Percentiles rank a stretch among this genome's conserved stretches.
Evolutionary conservation across 2,329 filamentous ascomycete species (phyloP).

Genomic region (Apiospora marii): DNA sequence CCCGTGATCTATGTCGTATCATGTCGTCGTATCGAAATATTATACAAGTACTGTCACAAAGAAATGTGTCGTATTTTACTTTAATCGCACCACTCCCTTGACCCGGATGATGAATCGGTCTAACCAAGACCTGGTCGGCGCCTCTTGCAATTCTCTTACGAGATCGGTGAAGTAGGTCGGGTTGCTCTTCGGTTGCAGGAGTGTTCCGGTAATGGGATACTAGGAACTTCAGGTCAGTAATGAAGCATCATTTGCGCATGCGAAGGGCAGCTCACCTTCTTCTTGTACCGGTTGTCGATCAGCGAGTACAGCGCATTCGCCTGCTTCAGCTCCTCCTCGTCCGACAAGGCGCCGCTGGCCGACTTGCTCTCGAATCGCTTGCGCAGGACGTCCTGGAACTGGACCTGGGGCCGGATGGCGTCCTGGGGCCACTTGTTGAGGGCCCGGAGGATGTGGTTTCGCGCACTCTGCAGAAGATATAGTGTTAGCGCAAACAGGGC

Average conservation of each 20-base stretch:
- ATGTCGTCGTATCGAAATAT: constrained; percentile 1
- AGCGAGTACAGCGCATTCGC: constrained; percentile 67
- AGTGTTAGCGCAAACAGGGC: constrained; percentile 23
- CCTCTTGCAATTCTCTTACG: constrained; percentile 68
- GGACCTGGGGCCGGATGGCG: constrained; percentile 66
- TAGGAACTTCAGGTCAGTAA: constrained; percentile 31
- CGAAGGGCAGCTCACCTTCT: constrained; percentile 49
- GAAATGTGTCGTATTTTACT: constrained; percentile 44
- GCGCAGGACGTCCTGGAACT: constrained; percentile 65
- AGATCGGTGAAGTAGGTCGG: constrained; percentile 70
- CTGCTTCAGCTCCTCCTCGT: constrained; percentile 61
- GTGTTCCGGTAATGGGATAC: constrained; percentile 57
- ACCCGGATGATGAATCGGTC: constrained; percentile 61
- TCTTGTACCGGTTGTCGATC: constrained; percentile 65
- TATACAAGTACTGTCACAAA: constrained; percentile 6
- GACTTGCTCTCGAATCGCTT: constrained; percentile 51
- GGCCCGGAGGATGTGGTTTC: constrained; percentile 57
- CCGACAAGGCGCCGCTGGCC: constrained; percentile 40
- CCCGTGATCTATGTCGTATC: constrained; percentile 5
- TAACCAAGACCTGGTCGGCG: constrained; percentile 63
- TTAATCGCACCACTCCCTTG: constrained; percentile 66
- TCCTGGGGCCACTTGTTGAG: constrained; percentile 70
- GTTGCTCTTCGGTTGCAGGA: constrained; percentile 67
- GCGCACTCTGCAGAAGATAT: constrained; percentile 46
- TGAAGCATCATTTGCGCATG: not conserved